phyloP scores from a whole-genome alignment of 2,329 filamentous ascomycete species.

The Stemphylium beticola region DNA sequence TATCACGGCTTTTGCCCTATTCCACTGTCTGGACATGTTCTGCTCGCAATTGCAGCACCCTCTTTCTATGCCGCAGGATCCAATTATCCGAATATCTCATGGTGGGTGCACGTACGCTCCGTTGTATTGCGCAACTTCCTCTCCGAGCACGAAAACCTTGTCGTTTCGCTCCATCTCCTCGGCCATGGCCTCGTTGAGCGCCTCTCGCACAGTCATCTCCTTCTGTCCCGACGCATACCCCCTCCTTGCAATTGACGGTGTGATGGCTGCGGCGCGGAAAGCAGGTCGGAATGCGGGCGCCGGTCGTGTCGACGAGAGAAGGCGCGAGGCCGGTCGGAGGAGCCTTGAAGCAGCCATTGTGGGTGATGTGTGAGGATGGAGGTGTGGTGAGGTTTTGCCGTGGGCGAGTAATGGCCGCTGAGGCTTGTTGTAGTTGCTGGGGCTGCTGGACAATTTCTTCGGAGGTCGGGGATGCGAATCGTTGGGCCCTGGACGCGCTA shows the following conservation, averaged over 20 bases:
- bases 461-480: slow-evolving; percentile 29
- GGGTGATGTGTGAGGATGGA: slow-evolving; percentile 14
- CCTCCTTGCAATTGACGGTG: slow-evolving; percentile 57
- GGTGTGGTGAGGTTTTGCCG: slow-evolving; percentile 29
- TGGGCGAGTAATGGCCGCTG: slow-evolving; percentile 36
- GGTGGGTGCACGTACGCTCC: slow-evolving; percentile 69
- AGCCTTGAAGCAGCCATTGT: slow-evolving; percentile 66
- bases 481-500: slow-evolving; percentile 19
- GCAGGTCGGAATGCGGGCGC: slow-evolving; percentile 60
- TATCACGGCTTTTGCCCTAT: background rate
- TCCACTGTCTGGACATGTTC: slow-evolving; percentile 3
- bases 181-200: slow-evolving; percentile 94
- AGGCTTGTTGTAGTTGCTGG: slow-evolving; percentile 30
- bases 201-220: slow-evolving; percentile 96
- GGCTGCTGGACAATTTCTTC: slow-evolving; percentile 33
- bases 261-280: slow-evolving; percentile 56
- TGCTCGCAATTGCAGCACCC: background rate
- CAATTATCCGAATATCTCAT: slow-evolving; percentile 14
- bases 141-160: slow-evolving; percentile 94
- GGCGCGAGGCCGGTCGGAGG: slow-evolving; percentile 68
- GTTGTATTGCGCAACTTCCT: slow-evolving; percentile 99
- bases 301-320: slow-evolving; percentile 63
- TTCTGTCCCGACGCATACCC: slow-evolving; percentile 72
- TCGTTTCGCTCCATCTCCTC: slow-evolving; percentile 95
- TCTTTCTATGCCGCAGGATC: slow-evolving; percentile 4